Conservation (phyloP, 768 basidiomycete species). For the Pulveroboletus sp. region DNA sequence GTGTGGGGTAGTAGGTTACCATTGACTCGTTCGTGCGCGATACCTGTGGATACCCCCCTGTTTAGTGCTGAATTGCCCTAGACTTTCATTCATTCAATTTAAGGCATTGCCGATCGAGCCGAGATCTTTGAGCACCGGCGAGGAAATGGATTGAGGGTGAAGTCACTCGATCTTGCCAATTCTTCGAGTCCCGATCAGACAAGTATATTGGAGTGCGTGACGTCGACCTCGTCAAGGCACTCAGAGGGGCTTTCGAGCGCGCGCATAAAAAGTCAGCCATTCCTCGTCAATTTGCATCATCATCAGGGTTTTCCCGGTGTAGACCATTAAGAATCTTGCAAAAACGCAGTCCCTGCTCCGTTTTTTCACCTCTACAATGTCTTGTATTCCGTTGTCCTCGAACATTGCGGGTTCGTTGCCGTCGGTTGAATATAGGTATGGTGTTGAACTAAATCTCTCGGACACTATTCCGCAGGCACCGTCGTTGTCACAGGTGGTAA, state of each 20-base stretch:
- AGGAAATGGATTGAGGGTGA: conserved; percentile 3
- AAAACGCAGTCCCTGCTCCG: conserved; percentile 4
- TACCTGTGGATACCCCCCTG: conserved; percentile 12
- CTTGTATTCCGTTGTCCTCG: conserved; percentile 8
- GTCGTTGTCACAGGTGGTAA: conserved; percentile 60
- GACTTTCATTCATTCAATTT: background rate
- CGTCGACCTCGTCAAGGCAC: background rate
- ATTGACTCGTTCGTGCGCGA: conserved; percentile 7
- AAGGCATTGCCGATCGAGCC: conserved; percentile 1
- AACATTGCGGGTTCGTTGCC: conserved; percentile 27
- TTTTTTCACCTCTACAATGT: conserved; percentile 10
- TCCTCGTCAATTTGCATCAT: background rate
- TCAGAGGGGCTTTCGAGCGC: conserved; percentile 12
- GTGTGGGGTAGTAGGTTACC: conserved; percentile 5
- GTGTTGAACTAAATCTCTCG: background rate
- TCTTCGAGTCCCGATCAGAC: conserved; percentile 1
- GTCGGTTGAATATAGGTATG: background rate
- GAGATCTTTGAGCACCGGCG: background rate
- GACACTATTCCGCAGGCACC: conserved; percentile 33
- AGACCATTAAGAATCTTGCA: background rate
- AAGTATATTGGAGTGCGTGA: conserved; percentile 4
- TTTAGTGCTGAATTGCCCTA: background rate
- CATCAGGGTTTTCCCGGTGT: background rate
- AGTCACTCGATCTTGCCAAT: conserved; percentile 15
- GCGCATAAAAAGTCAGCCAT: conserved; percentile 8